Evolutionary conservation across 2,329 filamentous ascomycete genomes (phyloP), one percentile per base, ranked within the genome.

Genomic region (Arthrobotrys entomopaga): DNA sequence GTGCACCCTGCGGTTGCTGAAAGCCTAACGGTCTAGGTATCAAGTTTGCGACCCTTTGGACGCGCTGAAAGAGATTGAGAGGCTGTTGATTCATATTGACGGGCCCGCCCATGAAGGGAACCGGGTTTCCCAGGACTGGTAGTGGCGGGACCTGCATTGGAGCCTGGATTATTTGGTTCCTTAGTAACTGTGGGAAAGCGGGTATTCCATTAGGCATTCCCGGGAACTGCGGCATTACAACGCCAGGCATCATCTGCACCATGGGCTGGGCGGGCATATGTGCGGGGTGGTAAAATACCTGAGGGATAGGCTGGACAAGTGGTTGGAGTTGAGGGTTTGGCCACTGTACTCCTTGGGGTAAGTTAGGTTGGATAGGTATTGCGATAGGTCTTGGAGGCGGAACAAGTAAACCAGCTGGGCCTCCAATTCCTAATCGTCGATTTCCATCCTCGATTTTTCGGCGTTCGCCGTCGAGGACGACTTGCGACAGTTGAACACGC

Each of bases 401-500:
- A 13, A n/a, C 5, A 46, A 46, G 11, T 24, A 22, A 11, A 15
- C 60, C 10, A 20, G n/a, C 8, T 19, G 19, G 29, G 38, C 26
- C 43, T 8, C 65, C 54, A 34, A 60, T 34, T 29, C 38, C 54
- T 15, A 57, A 52, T 3, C 43, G 63, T 22, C 57, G 49, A 34
- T 63, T 49, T 13, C 70, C 70, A n/a, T 63, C 57, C 2, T 74
- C 70, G n/a, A 74, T 74, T 34, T 54, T 67, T 22, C 52, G 70
- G 29, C 76, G 64, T 54, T 78, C 77, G 3, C 48, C 84, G 42
- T 83, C 77, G 15, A 81, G 79, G 0, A 88, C 85, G 2, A 80
- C 79, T 1, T 87, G 83, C 0, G 89, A 89, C 53, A 90, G 81
- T 42, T 85, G 83, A 76, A 92, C 84, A 50, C 86, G 82, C 13